phyloP scores from a whole-genome alignment of 441 rosid species.

The Dalechampia spathulata region DNA sequence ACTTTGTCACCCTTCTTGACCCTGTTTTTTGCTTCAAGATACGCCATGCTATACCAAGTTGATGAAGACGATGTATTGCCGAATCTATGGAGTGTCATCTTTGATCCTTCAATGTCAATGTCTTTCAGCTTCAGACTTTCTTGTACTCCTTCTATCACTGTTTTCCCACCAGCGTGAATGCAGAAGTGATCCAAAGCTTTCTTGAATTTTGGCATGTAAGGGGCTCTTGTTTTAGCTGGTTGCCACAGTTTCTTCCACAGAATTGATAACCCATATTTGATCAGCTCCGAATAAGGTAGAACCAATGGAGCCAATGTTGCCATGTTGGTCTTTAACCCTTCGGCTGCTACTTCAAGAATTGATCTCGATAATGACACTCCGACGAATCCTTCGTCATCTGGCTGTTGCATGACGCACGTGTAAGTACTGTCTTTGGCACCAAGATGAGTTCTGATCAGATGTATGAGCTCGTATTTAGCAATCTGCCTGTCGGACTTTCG shows the following conservation, averaged over 20 bases:
- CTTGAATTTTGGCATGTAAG: constrained; percentile 27
- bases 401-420: constrained; percentile 39
- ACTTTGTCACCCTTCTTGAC: constrained; percentile 48
- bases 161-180: constrained; percentile 64
- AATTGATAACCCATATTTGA: constrained; percentile 26
- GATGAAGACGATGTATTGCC: constrained; percentile 77
- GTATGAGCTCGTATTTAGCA: constrained; percentile 41
- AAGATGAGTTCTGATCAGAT: constrained; percentile 36
- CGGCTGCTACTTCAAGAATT: constrained; percentile 43
- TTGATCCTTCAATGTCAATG: constrained; percentile 49
- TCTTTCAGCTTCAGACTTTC: constrained; percentile 35
- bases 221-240: constrained; percentile 19
- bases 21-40: constrained; percentile 61
- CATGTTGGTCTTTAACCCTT: constrained; percentile 40
- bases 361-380: constrained; percentile 39
- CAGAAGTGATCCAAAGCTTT: constrained; percentile 50
- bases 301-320: constrained; percentile 34
- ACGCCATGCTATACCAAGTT: constrained; percentile 57
- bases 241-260: constrained; percentile 13
- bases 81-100: constrained; percentile 66
- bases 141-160: constrained; percentile 53
- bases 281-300: constrained; percentile 39
- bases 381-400: constrained; percentile 33
- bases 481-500: constrained; percentile 18
- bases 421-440: constrained; percentile 46